Base-by-base conservation (phyloP, 164 flowering plant genomes). In the Warburgia ugandensis region DNA sequence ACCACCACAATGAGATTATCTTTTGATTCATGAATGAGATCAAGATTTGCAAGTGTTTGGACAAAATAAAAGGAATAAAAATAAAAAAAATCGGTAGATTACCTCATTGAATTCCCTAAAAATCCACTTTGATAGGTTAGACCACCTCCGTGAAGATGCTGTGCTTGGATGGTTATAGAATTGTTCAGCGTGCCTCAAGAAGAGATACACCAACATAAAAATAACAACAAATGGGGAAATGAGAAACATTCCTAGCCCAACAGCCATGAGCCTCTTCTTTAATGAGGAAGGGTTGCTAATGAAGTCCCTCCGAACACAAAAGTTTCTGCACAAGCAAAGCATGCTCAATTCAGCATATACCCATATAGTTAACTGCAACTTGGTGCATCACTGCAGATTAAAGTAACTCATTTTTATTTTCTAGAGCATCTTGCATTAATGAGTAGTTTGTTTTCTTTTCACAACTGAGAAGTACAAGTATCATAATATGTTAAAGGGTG, bases 101-200 rank as follows among this genome's bases (percentile, higher is more conserved):
- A 89, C 99, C 99, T 94, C 99, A 58, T 94, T 94, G 62, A 73
- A 89, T 75, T 94, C 97, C 64, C 99, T 74, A 67, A 89, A 83
- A 14, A 89, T 83, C 97, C 99, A 94, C 61, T 68, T 89, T 43
- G 99, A 83, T 67, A 94, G 75, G 69, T 84, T 94, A 37, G 99
- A 94, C 99, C 99, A 94, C 61, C 90, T 76, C 59, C 88, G 75
- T 43, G 96, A 83, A 46, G 92, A 89, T 56, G 92, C 97, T 1
- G 84, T 83, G 61, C 90, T 89, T 48, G 97, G 99, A 69, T 94
- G 92, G 56, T 94, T 86, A 62, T 86, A 94, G 49, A 94, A 84
- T 47, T 86, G 88, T 57, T 89, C 97, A 36, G 97, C 99, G 67
- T 94, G 96, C 71, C 86, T 82, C 73, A 94, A 58, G 65, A 94